Base-by-base conservation (phyloP, 2,329 filamentous ascomycete genomes). In the Xylariales sp. region DNA sequence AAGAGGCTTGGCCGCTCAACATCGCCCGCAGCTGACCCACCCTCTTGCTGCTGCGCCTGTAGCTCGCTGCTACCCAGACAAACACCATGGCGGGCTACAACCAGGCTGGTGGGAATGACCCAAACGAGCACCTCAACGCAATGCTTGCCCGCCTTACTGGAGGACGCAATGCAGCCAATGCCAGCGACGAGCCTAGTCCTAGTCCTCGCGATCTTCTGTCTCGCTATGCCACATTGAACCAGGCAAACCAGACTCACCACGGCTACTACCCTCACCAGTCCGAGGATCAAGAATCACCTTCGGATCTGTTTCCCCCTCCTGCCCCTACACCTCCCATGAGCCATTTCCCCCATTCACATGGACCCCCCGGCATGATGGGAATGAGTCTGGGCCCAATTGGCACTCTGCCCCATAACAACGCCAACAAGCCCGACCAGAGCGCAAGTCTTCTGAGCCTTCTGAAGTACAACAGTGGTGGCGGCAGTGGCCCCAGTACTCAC, bases 401-500 rank as follows among this genome's bases (percentile, higher is more conserved):
- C 44, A 74, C 70, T 18, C 61, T 61, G 48, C 60, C 64, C 22
- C 56, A 56, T 20, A 52, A 46, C 22, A 44, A 46, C n/a, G 42
- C 52, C 12, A 55, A 15, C 37, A 51, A 58, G 22, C 56, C 59
- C 29, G 72, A 76, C 39, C 73, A 74, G 52, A 76, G 73, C 31
- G 65, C 71, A 43, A 77, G 74, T 50, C 57, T 82, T 51, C 63
- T 82, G 55, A 80, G 76, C 50, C 65, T 82, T 42, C 70, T 82
- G 58, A 82, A 82, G 66, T 80, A 79, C 53, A 78, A 71, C 48
- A n/a, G n/a, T n/a, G n/a, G n/a, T n/a, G 46, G 47, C 31, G 31
- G 19, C 50, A 48, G 31, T 45, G 45, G 31, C 37, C 31, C 11
- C 43, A 47, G 43, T 46, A 41, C 11, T 45, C 57, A 22, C 46